Base-by-base conservation (phyloP, 345 rosid species). In the Salix dunnii region DNA sequence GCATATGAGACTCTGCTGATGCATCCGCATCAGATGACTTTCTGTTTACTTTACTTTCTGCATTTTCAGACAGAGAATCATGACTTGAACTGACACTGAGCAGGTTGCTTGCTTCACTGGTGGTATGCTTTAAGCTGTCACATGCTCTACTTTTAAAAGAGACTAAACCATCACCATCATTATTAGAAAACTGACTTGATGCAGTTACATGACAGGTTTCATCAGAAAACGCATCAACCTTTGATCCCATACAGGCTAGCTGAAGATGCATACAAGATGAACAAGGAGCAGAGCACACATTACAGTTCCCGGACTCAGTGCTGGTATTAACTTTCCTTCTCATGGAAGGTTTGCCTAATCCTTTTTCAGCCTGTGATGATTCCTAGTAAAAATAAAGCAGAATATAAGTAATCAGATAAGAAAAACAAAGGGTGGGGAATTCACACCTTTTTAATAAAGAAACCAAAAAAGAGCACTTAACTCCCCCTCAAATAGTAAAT, bases 241-340 rank as follows among this genome's bases (percentile, higher is more conserved):
- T 90, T 38, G 87, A 84, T 74, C 86, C 92, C 86, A 84, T 84
- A 75, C 64, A 77, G 78, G 83, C 86, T 67, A 71, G 69, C 71
- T 79, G 85, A 73, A 79, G 88, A 79, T 91, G 97, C 91, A 85
- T 89, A 78, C 97, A 92, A 60, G 94, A 94, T 70, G 93, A 91
- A 85, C 97, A 89, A 81, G 96, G 91, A 78, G 98, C 88, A 48
- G 86, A 92, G 82, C 92, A 91, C 73, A 88, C 90, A 82, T 88
- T 90, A 79, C 94, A 89, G 74, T 89, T 93, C 81, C 98, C 97
- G 76, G 94, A 92, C 79, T 93, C 92, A 76, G 73, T 78, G 78
- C 79, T 80, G 40, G 79, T 68, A 68, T 33, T 79, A 85, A 75
- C 85, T 73, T 81, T 86, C 78, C 73, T 88, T 84, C 81, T 85